phyloP scores from a whole-genome alignment of 495 filamentous ascomycete genomes.

The Choiromyces venosus region DNA sequence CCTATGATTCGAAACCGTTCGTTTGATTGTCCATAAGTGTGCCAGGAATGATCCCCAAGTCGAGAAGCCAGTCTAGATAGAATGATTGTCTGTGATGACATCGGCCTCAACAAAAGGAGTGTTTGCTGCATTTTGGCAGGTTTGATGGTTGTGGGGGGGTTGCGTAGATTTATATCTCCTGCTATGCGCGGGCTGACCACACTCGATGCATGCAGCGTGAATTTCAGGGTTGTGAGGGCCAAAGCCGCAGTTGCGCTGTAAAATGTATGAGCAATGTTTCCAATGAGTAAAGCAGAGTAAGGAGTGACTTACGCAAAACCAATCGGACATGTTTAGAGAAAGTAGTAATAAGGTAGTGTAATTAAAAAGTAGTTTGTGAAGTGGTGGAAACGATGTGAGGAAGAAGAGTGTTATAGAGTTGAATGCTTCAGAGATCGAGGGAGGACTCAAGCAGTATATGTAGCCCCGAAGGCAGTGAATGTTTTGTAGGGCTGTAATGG shows the following conservation, averaged over 20 bases:
- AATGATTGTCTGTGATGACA: neutral
- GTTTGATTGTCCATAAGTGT: neutral
- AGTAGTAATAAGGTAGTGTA: neutral
- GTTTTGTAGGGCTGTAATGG: neutral
- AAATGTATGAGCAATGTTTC: neutral
- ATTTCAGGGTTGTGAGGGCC: slow-evolving; percentile 18
- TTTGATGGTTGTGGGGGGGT: neutral
- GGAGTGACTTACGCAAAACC: neutral
- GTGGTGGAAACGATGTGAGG: neutral
- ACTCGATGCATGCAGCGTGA: slow-evolving; percentile 19
- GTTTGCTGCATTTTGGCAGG: neutral
- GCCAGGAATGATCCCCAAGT: neutral
- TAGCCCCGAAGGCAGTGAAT: neutral
- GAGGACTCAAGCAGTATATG: neutral
- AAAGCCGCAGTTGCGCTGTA: slow-evolving; percentile 15
- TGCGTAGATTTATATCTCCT: neutral
- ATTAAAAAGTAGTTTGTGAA: neutral
- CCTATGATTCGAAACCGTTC: neutral
- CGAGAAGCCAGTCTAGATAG: neutral
- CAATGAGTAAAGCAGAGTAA: neutral
- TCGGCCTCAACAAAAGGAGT: neutral
- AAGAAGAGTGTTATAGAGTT: neutral
- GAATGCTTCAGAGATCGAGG: neutral
- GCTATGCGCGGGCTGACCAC: neutral
- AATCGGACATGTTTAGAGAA: neutral